phyloP scores from a whole-genome alignment of 305 asterid genomes.

The Rubia tinctorum region DNA sequence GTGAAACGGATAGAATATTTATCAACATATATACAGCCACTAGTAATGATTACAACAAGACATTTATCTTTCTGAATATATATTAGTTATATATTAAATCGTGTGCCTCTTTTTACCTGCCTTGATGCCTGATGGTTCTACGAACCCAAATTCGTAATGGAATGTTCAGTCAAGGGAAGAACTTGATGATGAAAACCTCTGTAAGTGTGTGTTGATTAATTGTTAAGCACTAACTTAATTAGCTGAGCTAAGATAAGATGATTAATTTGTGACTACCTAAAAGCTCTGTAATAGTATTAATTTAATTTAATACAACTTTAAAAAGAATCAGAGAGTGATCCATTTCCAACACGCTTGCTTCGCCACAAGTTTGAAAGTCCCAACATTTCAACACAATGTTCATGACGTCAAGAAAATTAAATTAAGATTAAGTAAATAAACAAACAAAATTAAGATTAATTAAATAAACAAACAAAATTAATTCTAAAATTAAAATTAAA shows the following conservation, averaged over 20 bases:
- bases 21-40: too few relatives aligned
- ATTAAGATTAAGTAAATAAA: too few relatives aligned
- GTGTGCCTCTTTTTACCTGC: conserved; percentile 51
- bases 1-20: too few relatives aligned
- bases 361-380: not conserved
- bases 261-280: conserved; percentile 10
- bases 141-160: conserved; percentile 16
- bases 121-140: conserved; percentile 21
- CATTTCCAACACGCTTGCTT: conserved; percentile 1
- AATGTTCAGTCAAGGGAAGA: conserved; percentile 29
- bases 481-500: too few relatives aligned
- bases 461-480: too few relatives aligned
- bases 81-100: too few relatives aligned
- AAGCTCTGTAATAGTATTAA: not conserved
- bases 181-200: conserved; percentile 15
- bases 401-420: not conserved
- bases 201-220: conserved; percentile 8
- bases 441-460: too few relatives aligned
- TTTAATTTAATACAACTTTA: not conserved
- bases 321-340: not conserved
- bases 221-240: conserved; percentile 10
- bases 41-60: not conserved
- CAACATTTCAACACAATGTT: conserved; percentile 1
- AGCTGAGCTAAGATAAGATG: not conserved
- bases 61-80: not conserved